Conservation (phyloP, 352 stramenopile species). For the Phytophthora pisi region DNA sequence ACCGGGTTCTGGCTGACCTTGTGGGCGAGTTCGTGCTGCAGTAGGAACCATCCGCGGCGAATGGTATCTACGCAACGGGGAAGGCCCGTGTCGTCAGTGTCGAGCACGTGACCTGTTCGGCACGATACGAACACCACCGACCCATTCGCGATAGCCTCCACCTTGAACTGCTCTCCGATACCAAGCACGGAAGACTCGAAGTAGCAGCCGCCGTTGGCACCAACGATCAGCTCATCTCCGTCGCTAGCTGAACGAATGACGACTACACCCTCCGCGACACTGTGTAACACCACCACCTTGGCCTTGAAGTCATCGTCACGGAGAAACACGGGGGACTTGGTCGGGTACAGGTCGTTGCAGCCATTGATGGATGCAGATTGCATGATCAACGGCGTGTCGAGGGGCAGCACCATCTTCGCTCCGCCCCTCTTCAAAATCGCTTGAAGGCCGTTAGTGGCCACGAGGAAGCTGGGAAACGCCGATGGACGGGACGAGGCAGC, state of each 20-base stretch:
- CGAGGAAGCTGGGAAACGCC: background rate
- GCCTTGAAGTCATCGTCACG: background rate
- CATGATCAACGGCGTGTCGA: constrained; percentile 25
- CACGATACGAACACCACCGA: constrained; percentile 28
- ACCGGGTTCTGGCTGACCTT: background rate
- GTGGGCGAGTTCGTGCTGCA: constrained; percentile 2
- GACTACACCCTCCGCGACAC: background rate
- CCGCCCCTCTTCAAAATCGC: background rate
- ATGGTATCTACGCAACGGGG: constrained; percentile 33
- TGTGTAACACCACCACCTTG: constrained; percentile 22
- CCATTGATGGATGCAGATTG: constrained; percentile 3
- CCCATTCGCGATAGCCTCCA: constrained; percentile 17
- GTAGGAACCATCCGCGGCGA: constrained; percentile 22
- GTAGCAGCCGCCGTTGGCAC: constrained; percentile 24
- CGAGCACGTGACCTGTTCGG: constrained; percentile 28
- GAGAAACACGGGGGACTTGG: constrained; percentile 10
- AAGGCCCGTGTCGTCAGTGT: constrained; percentile 15
- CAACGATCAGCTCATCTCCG: constrained; percentile 26
- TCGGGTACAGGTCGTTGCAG: background rate
- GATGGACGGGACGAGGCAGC: constrained; percentile 8
- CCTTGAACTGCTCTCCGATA: constrained; percentile 30
- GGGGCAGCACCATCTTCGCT: background rate
- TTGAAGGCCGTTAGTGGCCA: background rate
- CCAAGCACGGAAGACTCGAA: constrained; percentile 31
- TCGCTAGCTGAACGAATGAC: constrained; percentile 25